Base-by-base conservation (phyloP, 805 yeast species). In the Jamesozyma lodderae region DNA sequence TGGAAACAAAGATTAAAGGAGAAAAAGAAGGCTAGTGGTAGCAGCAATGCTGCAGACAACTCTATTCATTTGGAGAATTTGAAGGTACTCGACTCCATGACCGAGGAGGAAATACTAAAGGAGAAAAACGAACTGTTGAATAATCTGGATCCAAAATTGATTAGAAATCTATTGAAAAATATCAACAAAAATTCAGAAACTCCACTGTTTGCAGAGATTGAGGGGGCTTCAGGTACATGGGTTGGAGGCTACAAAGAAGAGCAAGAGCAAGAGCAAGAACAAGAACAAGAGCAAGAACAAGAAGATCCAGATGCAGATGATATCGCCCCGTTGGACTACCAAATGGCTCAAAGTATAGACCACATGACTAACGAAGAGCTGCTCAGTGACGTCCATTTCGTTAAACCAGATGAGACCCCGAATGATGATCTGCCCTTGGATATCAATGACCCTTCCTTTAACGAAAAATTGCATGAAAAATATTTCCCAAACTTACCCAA, bases 401-500 rank as follows among this genome's bases (percentile, higher is more conserved):
- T 82, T 1, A 73, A 70, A 35, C 33, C 36, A n/a, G 14, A 36
- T 11, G 52, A 53, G 15, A 47, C 45, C 2, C 54, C 50, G 5
- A 66, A 64, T 1, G 57, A 59, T 11, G 46, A 50, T 31, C 14
- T 11, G 6, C 31, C 32, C 15, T 47, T 80, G 24, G 87, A 83
- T 47, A 58, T 84, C 5, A 67, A 81, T 51, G 95, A 81, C 58
- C 92, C 94, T 1, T 70, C 79, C 9, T 88, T 88, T 56, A 72
- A 77, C 47, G 78, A 78, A 20, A 80, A 86, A 52, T 63, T 92
- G 36, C 92, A 87, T 51, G 81, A 77, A 19, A 83, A 82, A 53
- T 90, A 76, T 62, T 92, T 79, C 62, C 96, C 99, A 1, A 90
- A 87, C 47, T 66, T 92, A 36, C 95, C 96, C 2, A 76, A 68